Percentiles rank a stretch among this genome's conserved stretches.
phyloP scores from a whole-genome alignment of 1,139 yeast genomes.

The Williopsis jadinii region DNA sequence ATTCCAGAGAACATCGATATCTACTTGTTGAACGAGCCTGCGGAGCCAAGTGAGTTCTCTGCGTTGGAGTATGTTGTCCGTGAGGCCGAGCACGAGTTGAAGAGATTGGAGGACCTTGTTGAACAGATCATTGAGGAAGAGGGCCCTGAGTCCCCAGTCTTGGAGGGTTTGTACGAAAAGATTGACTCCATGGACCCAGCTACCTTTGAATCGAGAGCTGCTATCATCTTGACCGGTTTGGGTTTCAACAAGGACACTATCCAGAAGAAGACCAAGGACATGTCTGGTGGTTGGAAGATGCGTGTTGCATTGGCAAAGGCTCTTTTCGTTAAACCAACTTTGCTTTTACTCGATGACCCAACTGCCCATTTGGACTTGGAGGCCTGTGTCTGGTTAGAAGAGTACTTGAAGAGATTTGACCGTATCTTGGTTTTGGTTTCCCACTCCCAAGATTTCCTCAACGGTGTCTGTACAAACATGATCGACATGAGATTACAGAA shows the following conservation, averaged over 20 bases:
- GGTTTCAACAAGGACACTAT: constrained; percentile 89
- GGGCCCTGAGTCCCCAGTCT: constrained; percentile 85
- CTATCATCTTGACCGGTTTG: constrained; percentile 91
- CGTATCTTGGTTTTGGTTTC: constrained; percentile 91
- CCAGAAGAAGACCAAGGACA: constrained; percentile 87
- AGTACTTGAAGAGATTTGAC: constrained; percentile 90
- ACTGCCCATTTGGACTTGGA: constrained; percentile 99
- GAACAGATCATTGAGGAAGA: constrained; percentile 86
- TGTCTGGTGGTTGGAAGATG: constrained; percentile 97
- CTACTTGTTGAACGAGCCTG: constrained; percentile 93
- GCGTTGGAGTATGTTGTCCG: constrained; percentile 96
- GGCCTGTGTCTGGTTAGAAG: constrained; percentile 99
- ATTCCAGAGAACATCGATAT: constrained; percentile 88
- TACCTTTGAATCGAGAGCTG: constrained; percentile 95
- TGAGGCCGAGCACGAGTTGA: constrained; percentile 91
- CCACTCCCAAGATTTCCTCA: constrained; percentile 98
- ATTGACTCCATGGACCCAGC: constrained; percentile 94
- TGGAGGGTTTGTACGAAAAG: constrained; percentile 90
- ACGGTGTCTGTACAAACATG: constrained; percentile 98
- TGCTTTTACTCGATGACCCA: constrained; percentile 89
- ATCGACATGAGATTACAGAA: constrained; percentile 83
- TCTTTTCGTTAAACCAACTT: constrained; percentile 79
- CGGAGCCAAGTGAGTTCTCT: constrained; percentile 84
- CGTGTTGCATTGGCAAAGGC: constrained; percentile 74
- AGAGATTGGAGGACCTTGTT: constrained; percentile 83